Evolutionary conservation across 2,329 filamentous ascomycete species (phyloP).

Genomic region (Penicillium occitanis): DNA sequence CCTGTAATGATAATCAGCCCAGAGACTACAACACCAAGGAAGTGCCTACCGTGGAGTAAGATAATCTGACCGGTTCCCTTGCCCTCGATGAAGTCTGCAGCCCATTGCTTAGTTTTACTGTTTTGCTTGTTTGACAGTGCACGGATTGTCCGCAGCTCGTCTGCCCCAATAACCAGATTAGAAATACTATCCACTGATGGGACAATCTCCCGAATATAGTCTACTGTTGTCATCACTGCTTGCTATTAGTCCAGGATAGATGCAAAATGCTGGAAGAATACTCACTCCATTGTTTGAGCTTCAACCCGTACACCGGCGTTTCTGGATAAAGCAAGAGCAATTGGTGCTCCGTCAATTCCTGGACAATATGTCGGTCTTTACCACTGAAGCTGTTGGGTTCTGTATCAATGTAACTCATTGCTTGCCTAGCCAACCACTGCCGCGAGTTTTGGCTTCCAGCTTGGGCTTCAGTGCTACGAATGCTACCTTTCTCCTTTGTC

Average conservation of each 20-base stretch:
- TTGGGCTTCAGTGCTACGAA: not conserved
- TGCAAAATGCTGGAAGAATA: not conserved
- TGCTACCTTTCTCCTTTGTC: not conserved
- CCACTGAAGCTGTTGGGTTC: not conserved
- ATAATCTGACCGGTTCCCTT: conserved; percentile 13
- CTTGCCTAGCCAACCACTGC: not conserved
- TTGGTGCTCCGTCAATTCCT: conserved; percentile 3
- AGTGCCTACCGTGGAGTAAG: not conserved
- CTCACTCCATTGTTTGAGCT: conserved; percentile 10
- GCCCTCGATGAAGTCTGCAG: conserved; percentile 11
- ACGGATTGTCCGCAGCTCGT: conserved; percentile 9
- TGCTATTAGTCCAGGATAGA: not conserved
- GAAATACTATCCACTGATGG: conserved; percentile 1
- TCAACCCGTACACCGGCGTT: not conserved
- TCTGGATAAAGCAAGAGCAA: conserved; percentile 2
- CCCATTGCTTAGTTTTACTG: not conserved
- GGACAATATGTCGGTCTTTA: not conserved
- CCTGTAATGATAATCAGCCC: not conserved
- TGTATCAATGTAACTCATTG: not conserved
- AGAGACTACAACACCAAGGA: not conserved
- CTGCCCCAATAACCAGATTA: conserved; percentile 1
- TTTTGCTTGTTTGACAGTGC: conserved; percentile 4
- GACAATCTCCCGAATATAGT: not conserved
- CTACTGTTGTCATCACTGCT: not conserved
- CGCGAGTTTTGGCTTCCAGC: not conserved